Conservation (phyloP, 305 asterid genomes). For the Coffea humblotiana region DNA sequence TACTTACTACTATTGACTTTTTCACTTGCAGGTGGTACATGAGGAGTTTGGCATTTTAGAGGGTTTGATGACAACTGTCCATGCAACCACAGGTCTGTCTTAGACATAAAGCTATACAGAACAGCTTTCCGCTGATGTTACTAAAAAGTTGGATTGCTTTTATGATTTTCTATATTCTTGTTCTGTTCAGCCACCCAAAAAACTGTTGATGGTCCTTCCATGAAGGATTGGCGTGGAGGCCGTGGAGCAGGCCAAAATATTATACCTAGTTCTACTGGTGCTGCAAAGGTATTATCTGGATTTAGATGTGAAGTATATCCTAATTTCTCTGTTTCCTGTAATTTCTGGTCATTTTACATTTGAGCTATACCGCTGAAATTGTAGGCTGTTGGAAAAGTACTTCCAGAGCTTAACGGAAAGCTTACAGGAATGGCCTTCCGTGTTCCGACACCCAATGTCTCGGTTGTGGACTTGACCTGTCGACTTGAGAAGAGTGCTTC, state of each 20-base stretch:
- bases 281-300: slow-evolving; percentile 78
- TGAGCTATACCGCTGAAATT: slow-evolving; percentile 22
- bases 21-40: slow-evolving; percentile 68
- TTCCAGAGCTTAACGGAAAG: slow-evolving; percentile 94
- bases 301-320: background rate
- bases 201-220: slow-evolving; percentile 99
- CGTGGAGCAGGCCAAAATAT: slow-evolving; percentile 99
- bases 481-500: slow-evolving; percentile 90
- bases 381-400: slow-evolving; percentile 98
- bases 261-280: slow-evolving; percentile 99
- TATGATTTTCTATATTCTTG: slow-evolving; percentile 17
- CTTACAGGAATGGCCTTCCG: slow-evolving; percentile 99
- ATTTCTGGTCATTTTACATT: background rate
- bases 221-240: slow-evolving; percentile 99
- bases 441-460: slow-evolving; percentile 96
- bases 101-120: background rate
- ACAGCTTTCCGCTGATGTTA: background rate
- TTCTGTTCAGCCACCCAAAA: slow-evolving; percentile 86
- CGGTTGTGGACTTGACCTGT: slow-evolving; percentile 96
- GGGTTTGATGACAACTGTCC: slow-evolving; percentile 98
- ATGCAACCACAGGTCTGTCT: slow-evolving; percentile 68
- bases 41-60: slow-evolving; percentile 95
- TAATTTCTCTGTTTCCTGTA: background rate
- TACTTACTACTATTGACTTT: background rate
- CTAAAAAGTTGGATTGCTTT: background rate